Percentiles rank a stretch among this genome's conserved stretches.
These are phyloP conservation scores for Ciborinia camelliae DNA, from an alignment of 2,329 filamentous ascomycete genomes.

Conservation along the genomic window DNA sequence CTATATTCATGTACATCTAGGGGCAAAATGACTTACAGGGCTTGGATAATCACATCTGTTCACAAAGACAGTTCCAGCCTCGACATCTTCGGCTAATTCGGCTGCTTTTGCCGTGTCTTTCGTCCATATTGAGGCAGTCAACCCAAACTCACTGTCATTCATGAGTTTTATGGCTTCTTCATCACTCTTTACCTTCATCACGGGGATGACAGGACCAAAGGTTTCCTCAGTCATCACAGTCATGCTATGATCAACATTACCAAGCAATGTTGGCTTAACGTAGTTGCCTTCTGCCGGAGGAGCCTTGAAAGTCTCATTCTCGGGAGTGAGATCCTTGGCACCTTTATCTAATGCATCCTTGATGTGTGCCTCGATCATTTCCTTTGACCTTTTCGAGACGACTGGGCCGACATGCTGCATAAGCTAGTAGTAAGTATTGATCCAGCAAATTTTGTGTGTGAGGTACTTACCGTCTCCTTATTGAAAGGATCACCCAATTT, in stretches of 20 bases:
- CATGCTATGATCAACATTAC: slow-evolving; percentile 78
- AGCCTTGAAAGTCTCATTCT: slow-evolving; percentile 71
- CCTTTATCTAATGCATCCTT: slow-evolving; percentile 79
- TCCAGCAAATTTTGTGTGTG: not conserved
- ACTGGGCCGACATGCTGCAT: slow-evolving; percentile 74
- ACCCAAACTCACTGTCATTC: slow-evolving; percentile 92
- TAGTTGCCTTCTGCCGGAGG: slow-evolving; percentile 80
- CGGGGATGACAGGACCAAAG: slow-evolving; percentile 87
- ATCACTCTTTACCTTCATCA: slow-evolving; percentile 81
- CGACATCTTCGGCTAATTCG: slow-evolving; percentile 73
- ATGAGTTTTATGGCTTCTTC: slow-evolving; percentile 78
- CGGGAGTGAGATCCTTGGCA: slow-evolving; percentile 78
- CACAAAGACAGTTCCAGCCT: slow-evolving; percentile 94
- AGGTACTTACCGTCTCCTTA: slow-evolving; percentile 52
- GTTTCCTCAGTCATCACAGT: slow-evolving; percentile 89
- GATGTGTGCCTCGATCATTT: slow-evolving; percentile 74
- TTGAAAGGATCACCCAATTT: slow-evolving; percentile 85
- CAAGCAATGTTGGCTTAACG: slow-evolving; percentile 79
- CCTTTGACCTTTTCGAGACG: slow-evolving; percentile 74
- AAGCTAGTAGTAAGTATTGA: slow-evolving; percentile 15
- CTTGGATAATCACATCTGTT: slow-evolving; percentile 91
- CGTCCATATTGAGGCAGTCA: slow-evolving; percentile 97
- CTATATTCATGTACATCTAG: slow-evolving; percentile 22
- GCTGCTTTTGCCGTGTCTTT: slow-evolving; percentile 76
- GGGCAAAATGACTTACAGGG: slow-evolving; percentile 60